Evolutionary conservation across 2,329 filamentous ascomycete species (phyloP).

Genomic region (Alternaria rosae): DNA sequence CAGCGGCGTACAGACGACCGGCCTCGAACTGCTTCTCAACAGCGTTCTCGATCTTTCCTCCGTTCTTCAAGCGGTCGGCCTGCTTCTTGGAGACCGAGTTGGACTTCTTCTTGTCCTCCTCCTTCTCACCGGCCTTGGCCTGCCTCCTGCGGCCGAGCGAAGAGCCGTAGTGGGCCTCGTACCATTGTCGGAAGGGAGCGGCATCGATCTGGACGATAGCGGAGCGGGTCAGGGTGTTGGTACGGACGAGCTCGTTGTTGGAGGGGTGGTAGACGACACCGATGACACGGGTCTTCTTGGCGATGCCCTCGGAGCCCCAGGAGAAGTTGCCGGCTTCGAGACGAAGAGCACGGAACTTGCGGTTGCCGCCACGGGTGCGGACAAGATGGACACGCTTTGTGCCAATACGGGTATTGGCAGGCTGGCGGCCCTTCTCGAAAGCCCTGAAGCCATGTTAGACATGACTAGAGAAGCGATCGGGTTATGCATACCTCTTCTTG

Average conservation of each 20-base stretch:
- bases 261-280: constrained; percentile 98
- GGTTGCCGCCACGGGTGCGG: constrained; percentile 97
- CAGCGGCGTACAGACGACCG: constrained; percentile 92
- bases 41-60: constrained; percentile 90
- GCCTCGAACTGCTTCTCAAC: constrained; percentile 99
- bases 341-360: constrained; percentile 98
- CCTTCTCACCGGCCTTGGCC: constrained; percentile 74
- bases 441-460: constrained; percentile 79
- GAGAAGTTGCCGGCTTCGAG: constrained; percentile 99
- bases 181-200: constrained; percentile 99
- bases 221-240: constrained; percentile 99
- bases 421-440: constrained; percentile 99
- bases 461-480: constrained; percentile 71
- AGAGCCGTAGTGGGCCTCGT: constrained; percentile 99
- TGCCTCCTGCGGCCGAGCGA: constrained; percentile 88
- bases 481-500: constrained; percentile 67
- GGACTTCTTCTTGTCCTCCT: constrained; percentile 94
- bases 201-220: constrained; percentile 99
- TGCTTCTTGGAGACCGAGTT: constrained; percentile 97
- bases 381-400: constrained; percentile 95
- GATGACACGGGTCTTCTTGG: constrained; percentile 99
- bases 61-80: constrained; percentile 78
- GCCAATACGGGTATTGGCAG: constrained; percentile 99
- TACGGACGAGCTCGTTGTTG: constrained; percentile 99
- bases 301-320: constrained; percentile 96